phyloP scores from a whole-genome alignment of 164 flowering plant species.

The Pachysandra terminalis region DNA sequence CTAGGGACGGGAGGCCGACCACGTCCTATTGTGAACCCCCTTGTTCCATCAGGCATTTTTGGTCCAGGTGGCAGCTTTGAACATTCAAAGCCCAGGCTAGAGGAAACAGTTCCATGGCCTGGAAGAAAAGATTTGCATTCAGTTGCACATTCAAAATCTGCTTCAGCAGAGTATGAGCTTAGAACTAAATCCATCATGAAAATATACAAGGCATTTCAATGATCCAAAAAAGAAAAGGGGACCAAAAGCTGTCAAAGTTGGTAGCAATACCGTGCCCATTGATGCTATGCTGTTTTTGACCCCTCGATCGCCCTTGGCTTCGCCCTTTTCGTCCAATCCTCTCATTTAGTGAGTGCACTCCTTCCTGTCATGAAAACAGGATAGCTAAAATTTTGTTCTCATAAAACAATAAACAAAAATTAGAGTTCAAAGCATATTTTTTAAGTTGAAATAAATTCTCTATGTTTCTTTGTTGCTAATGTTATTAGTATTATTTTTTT shows the following conservation, averaged over 20 bases:
- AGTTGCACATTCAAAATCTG: background rate
- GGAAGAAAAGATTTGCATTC: background rate
- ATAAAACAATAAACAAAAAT: background rate
- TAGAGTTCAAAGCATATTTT: no score
- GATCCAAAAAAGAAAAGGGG: background rate
- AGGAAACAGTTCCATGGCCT: conserved; percentile 57
- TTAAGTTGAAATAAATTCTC: background rate
- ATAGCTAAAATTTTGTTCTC: no score
- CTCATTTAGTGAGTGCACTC: conserved; percentile 40
- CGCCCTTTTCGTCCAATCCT: conserved; percentile 45
- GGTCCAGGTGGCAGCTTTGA: conserved; percentile 86
- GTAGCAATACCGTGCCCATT: conserved; percentile 48
- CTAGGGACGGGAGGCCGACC: conserved; percentile 47
- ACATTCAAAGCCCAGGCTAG: conserved; percentile 33
- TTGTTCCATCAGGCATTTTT: conserved; percentile 91
- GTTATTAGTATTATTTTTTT: no score
- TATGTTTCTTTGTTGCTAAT: no score
- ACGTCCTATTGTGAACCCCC: conserved; percentile 88
- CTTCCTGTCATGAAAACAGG: conserved; percentile 31
- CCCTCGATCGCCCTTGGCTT: conserved; percentile 50
- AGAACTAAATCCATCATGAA: background rate
- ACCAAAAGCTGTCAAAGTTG: background rate
- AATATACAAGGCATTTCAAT: background rate
- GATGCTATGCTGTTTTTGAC: conserved; percentile 36
- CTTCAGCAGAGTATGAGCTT: background rate